A percentile compares a stretch with the other conserved stretches of the same genome.
phyloP scores from a whole-genome alignment of 345 rosid species.

The Luvunga scandens region DNA sequence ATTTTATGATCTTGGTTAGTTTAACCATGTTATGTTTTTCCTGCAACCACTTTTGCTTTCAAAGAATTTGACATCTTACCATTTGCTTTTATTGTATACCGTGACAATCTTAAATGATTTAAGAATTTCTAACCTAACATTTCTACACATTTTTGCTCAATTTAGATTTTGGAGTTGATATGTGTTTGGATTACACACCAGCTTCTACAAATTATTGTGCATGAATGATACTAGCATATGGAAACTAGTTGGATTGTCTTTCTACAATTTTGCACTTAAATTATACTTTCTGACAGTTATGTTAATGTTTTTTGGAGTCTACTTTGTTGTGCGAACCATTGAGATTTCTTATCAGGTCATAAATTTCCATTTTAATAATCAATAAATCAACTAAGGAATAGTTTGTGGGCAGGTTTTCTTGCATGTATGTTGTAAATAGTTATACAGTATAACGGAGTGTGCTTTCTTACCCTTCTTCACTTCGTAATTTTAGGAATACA shows the following conservation, averaged over 20 bases:
- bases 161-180: background rate
- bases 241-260: background rate
- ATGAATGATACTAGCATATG: background rate
- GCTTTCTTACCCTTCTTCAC: constrained; percentile 1
- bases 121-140: background rate
- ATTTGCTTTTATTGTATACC: background rate
- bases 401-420: background rate
- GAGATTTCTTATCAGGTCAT: background rate
- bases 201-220: background rate
- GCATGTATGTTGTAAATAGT: background rate
- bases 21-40: background rate
- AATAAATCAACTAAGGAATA: background rate
- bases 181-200: background rate
- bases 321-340: background rate
- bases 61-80: background rate
- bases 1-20: constrained; percentile 5
- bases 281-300: background rate
- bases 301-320: background rate
- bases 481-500: constrained; percentile 48
- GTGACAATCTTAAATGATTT: background rate
- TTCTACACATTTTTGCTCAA: background rate
- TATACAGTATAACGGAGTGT: background rate
- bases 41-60: background rate
- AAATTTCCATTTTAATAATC: background rate
- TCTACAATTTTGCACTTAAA: background rate